A percentile compares a stretch with the other conserved stretches of the same genome.
phyloP scores from a whole-genome alignment of 495 filamentous ascomycete species.

The Penicillium lividum region DNA sequence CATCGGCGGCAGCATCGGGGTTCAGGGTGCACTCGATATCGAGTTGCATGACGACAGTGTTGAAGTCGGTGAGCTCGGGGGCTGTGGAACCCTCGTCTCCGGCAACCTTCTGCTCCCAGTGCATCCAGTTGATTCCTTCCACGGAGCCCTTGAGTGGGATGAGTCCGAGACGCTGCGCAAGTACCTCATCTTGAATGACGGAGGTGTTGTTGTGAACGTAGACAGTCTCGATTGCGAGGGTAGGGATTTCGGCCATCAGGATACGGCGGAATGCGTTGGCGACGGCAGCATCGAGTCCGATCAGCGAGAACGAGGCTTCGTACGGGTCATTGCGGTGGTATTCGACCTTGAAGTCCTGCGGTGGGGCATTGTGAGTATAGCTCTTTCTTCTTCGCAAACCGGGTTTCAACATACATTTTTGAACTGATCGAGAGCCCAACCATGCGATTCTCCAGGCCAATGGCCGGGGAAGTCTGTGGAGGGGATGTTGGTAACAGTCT shows the following conservation, averaged over 20 bases:
- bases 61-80: constrained; percentile 64
- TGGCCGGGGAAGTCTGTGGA: constrained; percentile 89
- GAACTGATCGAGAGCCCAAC: constrained; percentile 81
- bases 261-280: constrained; percentile 99
- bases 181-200: constrained; percentile 95
- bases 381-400: not conserved
- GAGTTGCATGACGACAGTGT: constrained; percentile 74
- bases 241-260: constrained; percentile 91
- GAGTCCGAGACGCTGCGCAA: constrained; percentile 83
- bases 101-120: constrained; percentile 66
- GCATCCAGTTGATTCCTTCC: constrained; percentile 74
- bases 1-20: constrained; percentile 61
- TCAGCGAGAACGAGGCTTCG: constrained; percentile 84
- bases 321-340: constrained; percentile 77
- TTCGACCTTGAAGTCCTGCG: constrained; percentile 66
- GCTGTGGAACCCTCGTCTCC: constrained; percentile 50
- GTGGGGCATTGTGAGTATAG: constrained; percentile 13
- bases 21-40: constrained; percentile 77
- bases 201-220: constrained; percentile 94
- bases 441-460: constrained; percentile 86
- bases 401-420: constrained; percentile 44
- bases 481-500: constrained; percentile 84
- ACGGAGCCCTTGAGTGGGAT: constrained; percentile 81
- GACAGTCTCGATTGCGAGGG: constrained; percentile 88
- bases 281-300: constrained; percentile 87